Evolutionary conservation across 148 eudicot species (phyloP).

Genomic region (Nepenthes gracilis): DNA sequence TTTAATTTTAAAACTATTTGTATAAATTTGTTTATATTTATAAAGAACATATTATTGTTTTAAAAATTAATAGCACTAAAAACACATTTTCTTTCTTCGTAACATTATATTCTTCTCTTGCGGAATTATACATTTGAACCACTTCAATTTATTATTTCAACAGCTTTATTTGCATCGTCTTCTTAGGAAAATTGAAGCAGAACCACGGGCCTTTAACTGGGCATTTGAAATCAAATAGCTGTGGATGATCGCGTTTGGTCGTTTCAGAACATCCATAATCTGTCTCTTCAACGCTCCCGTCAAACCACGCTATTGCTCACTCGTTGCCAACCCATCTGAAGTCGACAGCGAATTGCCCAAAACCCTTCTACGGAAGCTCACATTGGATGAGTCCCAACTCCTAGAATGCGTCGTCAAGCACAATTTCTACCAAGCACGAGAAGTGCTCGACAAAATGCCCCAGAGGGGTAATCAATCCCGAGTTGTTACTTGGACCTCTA

Average conservation of each 20-base stretch:
- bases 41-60: too few species aligned
- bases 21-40: too few species aligned
- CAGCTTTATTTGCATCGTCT: too few species aligned
- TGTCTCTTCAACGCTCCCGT: constrained; percentile 4
- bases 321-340: neutral
- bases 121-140: too few species aligned
- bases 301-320: constrained; percentile 4
- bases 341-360: neutral
- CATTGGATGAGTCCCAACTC: constrained; percentile 13
- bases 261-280: neutral
- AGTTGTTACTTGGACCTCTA: constrained; percentile 29
- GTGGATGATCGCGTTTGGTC: neutral
- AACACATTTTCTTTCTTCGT: too few species aligned
- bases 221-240: too few species aligned
- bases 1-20: too few species aligned
- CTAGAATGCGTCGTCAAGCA: constrained; percentile 10
- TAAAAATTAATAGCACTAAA: too few species aligned
- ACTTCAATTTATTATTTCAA: too few species aligned
- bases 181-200: too few species aligned
- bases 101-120: too few species aligned
- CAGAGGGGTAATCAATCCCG: constrained; percentile 8
- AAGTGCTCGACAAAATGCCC: constrained; percentile 30
- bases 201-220: too few species aligned
- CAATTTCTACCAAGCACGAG: constrained; percentile 17
- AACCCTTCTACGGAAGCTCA: constrained; percentile 4